Evolutionary conservation across 805 yeast species (phyloP).

Genomic region (Starmerella davenportii): DNA sequence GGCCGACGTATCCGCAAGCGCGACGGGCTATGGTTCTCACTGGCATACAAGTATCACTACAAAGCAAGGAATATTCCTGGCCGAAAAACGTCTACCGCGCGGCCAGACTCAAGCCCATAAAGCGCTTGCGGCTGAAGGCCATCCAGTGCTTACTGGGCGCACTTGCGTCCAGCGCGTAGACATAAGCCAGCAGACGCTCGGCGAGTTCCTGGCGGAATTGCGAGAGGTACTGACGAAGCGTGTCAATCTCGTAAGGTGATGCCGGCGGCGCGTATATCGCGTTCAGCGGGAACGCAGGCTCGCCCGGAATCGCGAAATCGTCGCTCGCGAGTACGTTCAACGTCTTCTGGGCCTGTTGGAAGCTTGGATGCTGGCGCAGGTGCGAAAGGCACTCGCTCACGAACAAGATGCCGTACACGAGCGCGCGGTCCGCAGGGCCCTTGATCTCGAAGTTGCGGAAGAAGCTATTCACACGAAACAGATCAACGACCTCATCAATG

Average conservation of each 20-base stretch:
- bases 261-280: conserved; percentile 56
- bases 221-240: conserved; percentile 62
- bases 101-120: conserved; percentile 56
- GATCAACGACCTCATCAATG: conserved; percentile 74
- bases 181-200: conserved; percentile 52
- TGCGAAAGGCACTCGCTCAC: conserved; percentile 68
- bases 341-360: conserved; percentile 27
- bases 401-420: conserved; percentile 84
- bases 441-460: conserved; percentile 93
- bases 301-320: conserved; percentile 84
- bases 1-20: no score
- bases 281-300: conserved; percentile 82
- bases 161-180: conserved; percentile 34
- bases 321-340: conserved; percentile 77
- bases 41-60: no score
- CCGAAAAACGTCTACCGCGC: no score
- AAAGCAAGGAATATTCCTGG: no score
- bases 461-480: conserved; percentile 89
- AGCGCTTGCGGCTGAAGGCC: conserved; percentile 84
- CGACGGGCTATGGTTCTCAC: no score
- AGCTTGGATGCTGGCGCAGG: conserved; percentile 32
- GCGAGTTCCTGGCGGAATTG: conserved; percentile 94
- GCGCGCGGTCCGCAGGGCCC: conserved; percentile 81
- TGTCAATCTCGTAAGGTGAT: conserved; percentile 56
- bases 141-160: conserved; percentile 84